A percentile compares a stretch with the other conserved stretches of the same genome.
These are phyloP conservation scores for Alternaria brassicae DNA, from an alignment of 2,329 filamentous ascomycete species.

Conservation along the genomic window DNA sequence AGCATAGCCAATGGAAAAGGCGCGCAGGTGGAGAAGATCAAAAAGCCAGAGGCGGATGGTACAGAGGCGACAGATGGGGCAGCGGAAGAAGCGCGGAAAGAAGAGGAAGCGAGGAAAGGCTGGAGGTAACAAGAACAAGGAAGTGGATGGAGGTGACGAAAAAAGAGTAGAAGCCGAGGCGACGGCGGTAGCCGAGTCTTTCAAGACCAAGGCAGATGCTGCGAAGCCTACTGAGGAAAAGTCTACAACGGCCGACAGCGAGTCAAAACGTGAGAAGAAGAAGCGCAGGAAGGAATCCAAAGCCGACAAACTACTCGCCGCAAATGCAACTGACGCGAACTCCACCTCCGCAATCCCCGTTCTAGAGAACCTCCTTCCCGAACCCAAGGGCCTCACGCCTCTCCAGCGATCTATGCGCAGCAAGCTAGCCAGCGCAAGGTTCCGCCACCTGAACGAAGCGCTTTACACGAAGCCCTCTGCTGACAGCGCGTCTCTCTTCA, in stretches of 20 bases:
- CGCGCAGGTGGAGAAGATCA: slow-evolving; percentile 41
- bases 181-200: slow-evolving; percentile 37
- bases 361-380: slow-evolving; percentile 38
- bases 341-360: slow-evolving; percentile 7
- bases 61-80: slow-evolving; percentile 34
- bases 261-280: slow-evolving; percentile 37
- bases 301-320: slow-evolving; percentile 9
- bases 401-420: slow-evolving; percentile 93
- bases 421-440: slow-evolving; percentile 92
- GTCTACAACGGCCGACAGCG: slow-evolving; percentile 20
- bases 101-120: slow-evolving; percentile 43
- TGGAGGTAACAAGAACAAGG: slow-evolving; percentile 29
- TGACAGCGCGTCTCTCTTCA: slow-evolving; percentile 83
- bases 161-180: slow-evolving; percentile 24
- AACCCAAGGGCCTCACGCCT: slow-evolving; percentile 76
- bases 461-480: slow-evolving; percentile 90
- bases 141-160: slow-evolving; percentile 34
- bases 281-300: slow-evolving; percentile 19
- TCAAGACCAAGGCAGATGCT: slow-evolving; percentile 16
- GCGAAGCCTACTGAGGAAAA: slow-evolving; percentile 15
- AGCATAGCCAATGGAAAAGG: slow-evolving; percentile 58
- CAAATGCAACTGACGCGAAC: slow-evolving; percentile 20
- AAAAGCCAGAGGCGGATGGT: slow-evolving; percentile 67
- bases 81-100: slow-evolving; percentile 47
- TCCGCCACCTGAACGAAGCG: slow-evolving; percentile 96